Evolutionary conservation across 2,329 filamentous ascomycete genomes (phyloP).

Genomic region (Botrytis elliptica): DNA sequence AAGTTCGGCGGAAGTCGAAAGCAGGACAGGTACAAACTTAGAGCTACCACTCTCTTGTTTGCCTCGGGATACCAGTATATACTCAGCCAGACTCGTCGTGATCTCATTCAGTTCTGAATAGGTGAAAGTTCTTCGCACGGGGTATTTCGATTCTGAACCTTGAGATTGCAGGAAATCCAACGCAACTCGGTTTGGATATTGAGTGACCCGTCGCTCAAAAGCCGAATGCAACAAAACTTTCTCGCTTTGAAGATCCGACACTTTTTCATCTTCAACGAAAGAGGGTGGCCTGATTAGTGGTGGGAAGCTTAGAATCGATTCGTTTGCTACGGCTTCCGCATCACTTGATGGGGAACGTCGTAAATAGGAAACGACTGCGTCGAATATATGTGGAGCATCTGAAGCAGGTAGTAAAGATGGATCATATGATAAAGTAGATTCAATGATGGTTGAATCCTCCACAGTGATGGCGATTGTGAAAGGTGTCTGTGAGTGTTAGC

Average conservation of each 20-base stretch:
- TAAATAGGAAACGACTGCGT: background rate
- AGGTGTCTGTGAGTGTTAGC: background rate
- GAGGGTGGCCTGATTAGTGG: constrained; percentile 2
- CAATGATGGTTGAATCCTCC: background rate
- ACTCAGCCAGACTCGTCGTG: background rate
- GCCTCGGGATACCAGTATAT: background rate
- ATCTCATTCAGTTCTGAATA: constrained; percentile 7
- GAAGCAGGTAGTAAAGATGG: background rate
- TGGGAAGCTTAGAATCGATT: constrained; percentile 6
- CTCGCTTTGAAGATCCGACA: background rate
- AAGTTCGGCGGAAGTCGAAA: constrained; percentile 35
- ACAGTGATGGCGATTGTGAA: background rate
- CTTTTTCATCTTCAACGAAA: background rate
- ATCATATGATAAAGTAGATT: background rate
- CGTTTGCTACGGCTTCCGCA: background rate
- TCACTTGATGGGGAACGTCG: constrained; percentile 7
- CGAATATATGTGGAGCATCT: constrained; percentile 11
- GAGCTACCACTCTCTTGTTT: background rate
- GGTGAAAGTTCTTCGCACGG: constrained; percentile 1
- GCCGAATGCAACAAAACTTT: background rate
- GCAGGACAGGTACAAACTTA: constrained; percentile 4
- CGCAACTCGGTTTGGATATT: constrained; percentile 10
- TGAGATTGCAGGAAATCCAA: constrained; percentile 13
- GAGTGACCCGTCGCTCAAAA: constrained; percentile 5
- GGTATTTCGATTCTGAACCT: background rate